Base-by-base conservation (phyloP, 345 rosid genomes). In the Cardamine occulta region DNA sequence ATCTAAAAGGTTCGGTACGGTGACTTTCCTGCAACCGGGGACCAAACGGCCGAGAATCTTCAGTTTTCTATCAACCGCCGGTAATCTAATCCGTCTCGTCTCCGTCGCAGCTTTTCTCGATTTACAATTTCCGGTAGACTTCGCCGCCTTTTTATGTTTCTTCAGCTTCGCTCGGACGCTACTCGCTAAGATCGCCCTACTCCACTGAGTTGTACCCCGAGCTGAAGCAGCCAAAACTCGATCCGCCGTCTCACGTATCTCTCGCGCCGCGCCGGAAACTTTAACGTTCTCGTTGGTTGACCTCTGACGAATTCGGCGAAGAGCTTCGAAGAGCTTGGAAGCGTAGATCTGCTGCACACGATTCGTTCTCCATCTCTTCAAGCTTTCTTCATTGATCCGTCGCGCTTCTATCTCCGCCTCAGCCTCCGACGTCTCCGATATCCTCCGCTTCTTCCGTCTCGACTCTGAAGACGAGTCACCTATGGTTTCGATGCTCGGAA, bases 11-110 rank as follows among this genome's bases (percentile, higher is more conserved):
- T 63, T 87, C 24, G 87, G 64, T 12, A 83, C 74, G 18, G 96
- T 65, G 1, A 84, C 74, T 56, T 88, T 89, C 78, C 88, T 78
- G 88, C 97, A 91, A 54, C 99, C 99, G 48, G 99, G 99, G 74
- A 94, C 88, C 68, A 94, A 67, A 42, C 89, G 86, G 76, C 96
- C 58, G 14, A 91, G 79, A 51, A 75, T 82, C 58, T 80, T 79
- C 60, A 88, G 63, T 58, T 77, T 87, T 77, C 74, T 85, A 31
- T 88, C 85, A 61, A 89, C 84, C 17, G 83, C 76, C 72, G 97
- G 91, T 11, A 78, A 59, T 73, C 48, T 78, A 78, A 56, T 51
- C 64, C 26, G 82, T 7, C 28, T 77, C 8, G 7, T 37, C 62
- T 57, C 80, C 63, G 42, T 18, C 76, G 42, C 34, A 34, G 49